phyloP scores from a whole-genome alignment of 129 eudicot species.

The Sambucus nigra region DNA sequence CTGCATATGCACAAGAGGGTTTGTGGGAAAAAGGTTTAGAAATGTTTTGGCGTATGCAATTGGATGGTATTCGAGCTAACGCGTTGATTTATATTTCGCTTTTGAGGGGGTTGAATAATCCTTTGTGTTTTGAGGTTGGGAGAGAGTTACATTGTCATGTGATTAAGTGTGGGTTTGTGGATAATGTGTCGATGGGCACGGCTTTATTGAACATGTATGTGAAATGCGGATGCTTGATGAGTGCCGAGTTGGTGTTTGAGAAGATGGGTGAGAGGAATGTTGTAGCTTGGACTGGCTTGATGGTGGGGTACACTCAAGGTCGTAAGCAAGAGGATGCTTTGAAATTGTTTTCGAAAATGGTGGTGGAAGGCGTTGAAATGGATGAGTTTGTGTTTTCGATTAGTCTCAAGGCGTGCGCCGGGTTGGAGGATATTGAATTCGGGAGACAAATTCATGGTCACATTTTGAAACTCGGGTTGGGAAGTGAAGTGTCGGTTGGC shows the following conservation, averaged over 20 bases:
- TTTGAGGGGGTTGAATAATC: too few relatives aligned
- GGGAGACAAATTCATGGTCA: constrained; percentile 13
- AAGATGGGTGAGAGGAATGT: constrained; percentile 10
- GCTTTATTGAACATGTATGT: constrained; percentile 11
- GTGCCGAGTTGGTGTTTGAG: constrained; percentile 9
- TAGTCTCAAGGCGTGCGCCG: constrained; percentile 11
- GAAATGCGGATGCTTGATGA: constrained; percentile 7
- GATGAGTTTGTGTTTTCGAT: constrained; percentile 3
- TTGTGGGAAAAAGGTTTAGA: constrained; percentile 11
- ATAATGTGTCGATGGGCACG: constrained; percentile 8
- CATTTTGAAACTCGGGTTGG: constrained; percentile 1
- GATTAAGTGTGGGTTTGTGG: constrained; percentile 8
- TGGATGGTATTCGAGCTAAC: background rate
- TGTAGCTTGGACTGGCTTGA: constrained; percentile 11
- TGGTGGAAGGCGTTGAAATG: background rate
- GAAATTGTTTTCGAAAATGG: background rate
- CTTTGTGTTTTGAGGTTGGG: too few relatives aligned
- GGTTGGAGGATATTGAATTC: constrained; percentile 3
- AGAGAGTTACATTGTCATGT: constrained; percentile 12
- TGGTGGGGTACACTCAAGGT: constrained; percentile 3
- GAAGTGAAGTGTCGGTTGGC: constrained; percentile 4
- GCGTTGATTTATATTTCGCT: constrained; percentile 16
- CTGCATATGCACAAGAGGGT: constrained; percentile 26
- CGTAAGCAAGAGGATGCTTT: background rate
- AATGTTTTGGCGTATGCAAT: constrained; percentile 19